Evolutionary conservation across 305 asterid species (phyloP), one percentile per base, ranked within the genome.

Genomic region (Fraxinus sp.): DNA sequence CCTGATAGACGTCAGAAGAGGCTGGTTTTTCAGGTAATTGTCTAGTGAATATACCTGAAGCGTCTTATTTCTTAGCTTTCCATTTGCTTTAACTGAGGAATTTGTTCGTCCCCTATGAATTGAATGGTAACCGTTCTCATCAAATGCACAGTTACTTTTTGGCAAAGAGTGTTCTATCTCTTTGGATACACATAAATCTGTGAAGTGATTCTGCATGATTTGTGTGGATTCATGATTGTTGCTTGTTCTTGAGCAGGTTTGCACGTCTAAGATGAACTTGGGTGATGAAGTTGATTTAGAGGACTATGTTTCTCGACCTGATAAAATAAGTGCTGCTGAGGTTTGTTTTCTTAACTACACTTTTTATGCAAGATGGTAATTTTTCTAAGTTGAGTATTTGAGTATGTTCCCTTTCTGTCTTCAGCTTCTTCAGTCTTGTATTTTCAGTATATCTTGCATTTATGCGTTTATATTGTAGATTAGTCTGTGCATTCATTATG

Each of bases 1-100:
- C 98, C 98, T 5, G 98, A 95, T 84, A 90, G 97, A 78, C 97
- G 97, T 7, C 98, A 93, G 80, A 95, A 93, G 91, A 92, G 98
- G 86, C 97, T 93, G 1, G 92, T 95, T 62, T 95, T 95, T 81
- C 97, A 95, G 98, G 98, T 59, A 59, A 59, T 20, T 59, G 28
- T 59, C 22, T 59, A 2, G 30, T 20, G 70, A 52, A n/a, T 59
- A 41, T 68, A 20, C 82, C 81, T 36, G 26, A 57, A 71, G 55
- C 18, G 5, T 13, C 30, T 72, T 24, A n/a, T 78, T 22, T 78
- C 3, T 18, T 13, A 55, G 11, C 26, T 62, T 77, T 84, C 78
- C 62, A 79, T 78, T 75, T 14, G 20, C 70, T n/a, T 20, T 59
- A 7, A n/a, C 13, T 20, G 11, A 20, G 70, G 44, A 75, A 64